Evolutionary conservation across 169 alveolate species (phyloP), one percentile per base, ranked within the genome.

Genomic region (Babesia bigemina): DNA sequence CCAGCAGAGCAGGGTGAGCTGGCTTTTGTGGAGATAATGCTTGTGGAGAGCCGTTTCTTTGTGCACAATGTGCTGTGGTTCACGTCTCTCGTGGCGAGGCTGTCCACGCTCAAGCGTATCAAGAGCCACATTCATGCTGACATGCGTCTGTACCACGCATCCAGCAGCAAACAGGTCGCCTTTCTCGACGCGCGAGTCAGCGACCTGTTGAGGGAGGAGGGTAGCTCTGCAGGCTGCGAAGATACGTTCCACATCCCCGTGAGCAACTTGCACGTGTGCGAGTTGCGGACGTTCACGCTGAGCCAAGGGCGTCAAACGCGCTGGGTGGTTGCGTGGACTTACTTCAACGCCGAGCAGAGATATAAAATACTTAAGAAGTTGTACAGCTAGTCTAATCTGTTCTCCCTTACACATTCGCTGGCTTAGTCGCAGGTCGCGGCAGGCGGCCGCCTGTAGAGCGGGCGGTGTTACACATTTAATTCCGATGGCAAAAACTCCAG

Each of bases 321-420:
- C 22, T 89, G 93, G 93, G 86, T 74, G 39, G 39, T 89, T 24
- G 87, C 91, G 44, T 89, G 93, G 93, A 86, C 93, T 52, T 89
- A 81, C 55, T 89, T 81, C 63, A 82, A 71, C 47, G 82, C 86
- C 16, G 78, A 63, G 17, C 93, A 89, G 48, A 84, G 90, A 22
- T 22, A 70, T 19, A 73, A 52, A 57, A 65, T 74, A 24, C 24
- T 82, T 4, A 57, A 73, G 28, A 55, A 55, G 50, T 42, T 70
- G 45, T 29, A 70, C 16, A 11, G 33, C 22, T 47, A 42, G 58
- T 39, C 44, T 3, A 13, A 53, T 17, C 17, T 53, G 10, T 24
- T 14, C 28, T 53, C 28, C 29, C 17, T 28, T 53, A 53, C 61
- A 53, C 61, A 53, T 28, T 53, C 2, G 28, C 2, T 19, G 58